These are phyloP conservation scores for Tulasnella sp. DNA, from an alignment of 768 basidiomycete genomes.

Conservation along the genomic window DNA sequence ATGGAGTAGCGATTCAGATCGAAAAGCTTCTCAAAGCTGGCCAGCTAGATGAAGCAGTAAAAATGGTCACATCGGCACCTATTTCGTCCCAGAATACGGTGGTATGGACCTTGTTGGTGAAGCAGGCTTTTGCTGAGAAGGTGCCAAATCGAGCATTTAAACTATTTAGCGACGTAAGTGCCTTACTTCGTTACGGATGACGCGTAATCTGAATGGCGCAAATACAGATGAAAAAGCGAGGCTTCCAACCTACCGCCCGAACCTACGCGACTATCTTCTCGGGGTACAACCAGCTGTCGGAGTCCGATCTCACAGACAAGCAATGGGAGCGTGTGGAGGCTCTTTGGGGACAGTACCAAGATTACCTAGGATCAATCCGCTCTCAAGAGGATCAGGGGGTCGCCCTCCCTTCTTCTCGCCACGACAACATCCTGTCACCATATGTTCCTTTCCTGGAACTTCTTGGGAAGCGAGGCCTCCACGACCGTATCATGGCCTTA, in stretches of 20 bases:
- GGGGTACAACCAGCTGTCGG: constrained; percentile 44
- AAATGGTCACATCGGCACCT: constrained; percentile 64
- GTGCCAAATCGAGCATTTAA: constrained; percentile 58
- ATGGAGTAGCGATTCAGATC: constrained; percentile 31
- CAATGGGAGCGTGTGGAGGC: constrained; percentile 60
- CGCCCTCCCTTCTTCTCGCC: not conserved
- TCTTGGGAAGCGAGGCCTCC: constrained; percentile 55
- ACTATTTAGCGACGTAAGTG: constrained; percentile 65
- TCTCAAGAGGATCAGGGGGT: constrained; percentile 46
- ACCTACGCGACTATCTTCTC: constrained; percentile 70
- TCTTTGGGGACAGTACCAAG: constrained; percentile 56
- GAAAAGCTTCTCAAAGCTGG: constrained; percentile 48
- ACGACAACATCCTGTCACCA: constrained; percentile 40
- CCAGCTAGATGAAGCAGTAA: constrained; percentile 59
- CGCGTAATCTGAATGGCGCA: not conserved
- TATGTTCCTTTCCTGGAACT: constrained; percentile 62
- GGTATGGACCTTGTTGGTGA: constrained; percentile 79
- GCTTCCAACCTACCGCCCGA: constrained; percentile 61
- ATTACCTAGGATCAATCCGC: constrained; percentile 51
- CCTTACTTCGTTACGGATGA: constrained; percentile 30
- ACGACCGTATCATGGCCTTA: constrained; percentile 71
- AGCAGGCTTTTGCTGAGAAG: constrained; percentile 55
- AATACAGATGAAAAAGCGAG: constrained; percentile 76
- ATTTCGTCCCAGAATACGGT: constrained; percentile 68
- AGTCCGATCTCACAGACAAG: constrained; percentile 47